Base-by-base conservation (phyloP, 768 basidiomycete species). In the Hydnum rufescens region DNA sequence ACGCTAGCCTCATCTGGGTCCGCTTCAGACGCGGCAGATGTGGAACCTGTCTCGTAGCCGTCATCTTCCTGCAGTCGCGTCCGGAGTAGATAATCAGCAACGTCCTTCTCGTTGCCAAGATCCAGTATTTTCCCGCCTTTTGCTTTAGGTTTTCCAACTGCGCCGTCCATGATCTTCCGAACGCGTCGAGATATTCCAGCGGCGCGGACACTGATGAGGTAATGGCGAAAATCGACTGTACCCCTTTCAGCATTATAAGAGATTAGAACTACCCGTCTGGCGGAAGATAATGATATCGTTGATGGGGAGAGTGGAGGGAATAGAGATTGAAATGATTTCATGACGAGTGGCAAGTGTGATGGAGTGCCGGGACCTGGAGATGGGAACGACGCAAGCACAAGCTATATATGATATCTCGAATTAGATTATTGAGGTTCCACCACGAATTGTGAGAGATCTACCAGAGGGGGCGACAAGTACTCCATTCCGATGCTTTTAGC, bases 241-340 rank as follows among this genome's bases (percentile, higher is more conserved):
- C 77, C 82, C 47, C 77, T 79, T 22, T 82, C 80, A 19, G 82
- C 67, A 64, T 89, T 89, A 70, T 96, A 96, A 0, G 89, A 80
- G 49, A 97, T 69, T 49, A 99, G 80, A 31, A 97, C 87, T 52
- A 99, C 82, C 59, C 95, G 78, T 30, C 95, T 85, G 3, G 92
- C 92, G 30, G 87, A 83, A 51, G 92, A 82, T 49, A 88, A 77
- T 22, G 77, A 74, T 62, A 89, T 71, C 30, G 76, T 74, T 60
- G 83, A 73, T 1, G 86, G 86, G 6, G 85, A 72, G 46, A 99
- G 84, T 0, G 95, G 82, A 3, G 95, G 95, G 68, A 96, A 99
- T 55, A 99, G 70, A 29, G 86, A 81, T 64, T 97, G 95, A 68
- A 99, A 95, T 54, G 89, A 77, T 65, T 95, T 95, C 74, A 90